These are phyloP conservation scores for Elaeagnus macrophylla DNA, from an alignment of 306 rosid genomes.

Conservation along the genomic window DNA sequence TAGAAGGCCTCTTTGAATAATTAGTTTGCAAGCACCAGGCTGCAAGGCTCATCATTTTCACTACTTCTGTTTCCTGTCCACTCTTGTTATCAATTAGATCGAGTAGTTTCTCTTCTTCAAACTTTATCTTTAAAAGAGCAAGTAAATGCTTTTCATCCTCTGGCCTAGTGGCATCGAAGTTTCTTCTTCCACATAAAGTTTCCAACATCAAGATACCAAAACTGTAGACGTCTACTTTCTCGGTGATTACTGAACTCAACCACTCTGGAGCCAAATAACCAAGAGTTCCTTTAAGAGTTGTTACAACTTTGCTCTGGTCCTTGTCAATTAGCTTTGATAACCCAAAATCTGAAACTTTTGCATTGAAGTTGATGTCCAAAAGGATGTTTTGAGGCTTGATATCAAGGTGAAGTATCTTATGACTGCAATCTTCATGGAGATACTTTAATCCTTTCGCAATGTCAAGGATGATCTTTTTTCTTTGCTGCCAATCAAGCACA, in stretches of 20 bases:
- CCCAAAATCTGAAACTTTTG: constrained; percentile 8
- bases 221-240: constrained; percentile 9
- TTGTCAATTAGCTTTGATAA: not conserved
- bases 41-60: constrained; percentile 5
- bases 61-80: not conserved
- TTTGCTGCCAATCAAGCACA: not conserved
- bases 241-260: not conserved
- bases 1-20: constrained; percentile 7
- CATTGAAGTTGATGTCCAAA: not conserved
- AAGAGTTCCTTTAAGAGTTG: constrained; percentile 3
- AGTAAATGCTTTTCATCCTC: constrained; percentile 1
- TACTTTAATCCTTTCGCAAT: not conserved
- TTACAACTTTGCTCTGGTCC: not conserved
- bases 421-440: constrained; percentile 1
- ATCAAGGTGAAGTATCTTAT: constrained; percentile 3
- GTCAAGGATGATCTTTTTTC: constrained; percentile 1
- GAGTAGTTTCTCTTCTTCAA: not conserved
- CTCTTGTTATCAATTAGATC: constrained; percentile 1
- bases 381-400: constrained; percentile 9
- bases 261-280: constrained; percentile 12
- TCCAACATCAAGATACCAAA: constrained; percentile 2
- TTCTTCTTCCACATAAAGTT: not conserved
- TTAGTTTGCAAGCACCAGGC: constrained; percentile 5
- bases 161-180: not conserved
- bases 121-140: not conserved